Conservation (phyloP, 2,329 filamentous ascomycete species). For the Hypoxylon sp. region DNA sequence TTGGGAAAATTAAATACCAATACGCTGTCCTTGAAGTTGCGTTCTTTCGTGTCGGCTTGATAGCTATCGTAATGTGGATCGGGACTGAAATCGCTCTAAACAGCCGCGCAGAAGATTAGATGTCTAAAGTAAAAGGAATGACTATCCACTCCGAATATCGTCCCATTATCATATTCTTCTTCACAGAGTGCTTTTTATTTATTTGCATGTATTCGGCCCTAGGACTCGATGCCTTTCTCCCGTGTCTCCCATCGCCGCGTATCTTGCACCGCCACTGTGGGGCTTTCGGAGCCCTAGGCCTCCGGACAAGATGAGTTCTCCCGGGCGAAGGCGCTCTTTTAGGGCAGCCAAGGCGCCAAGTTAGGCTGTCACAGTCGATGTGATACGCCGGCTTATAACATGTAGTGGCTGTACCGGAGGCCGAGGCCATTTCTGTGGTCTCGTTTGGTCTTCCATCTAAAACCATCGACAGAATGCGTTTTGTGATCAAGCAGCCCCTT, state of each 20-base stretch:
- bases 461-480: not conserved
- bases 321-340: not conserved
- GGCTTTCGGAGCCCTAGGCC: slow-evolving; percentile 24
- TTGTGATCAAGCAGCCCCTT: not conserved
- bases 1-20: not conserved
- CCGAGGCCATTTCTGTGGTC: slow-evolving; percentile 12
- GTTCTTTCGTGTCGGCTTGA: not conserved
- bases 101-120: no score
- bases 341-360: not conserved
- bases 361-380: not conserved
- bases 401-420: slow-evolving; percentile 7
- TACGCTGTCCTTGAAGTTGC: not conserved
- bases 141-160: not conserved
- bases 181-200: not conserved
- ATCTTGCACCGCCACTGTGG: slow-evolving; percentile 19
- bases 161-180: not conserved
- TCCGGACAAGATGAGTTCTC: not conserved
- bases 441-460: not conserved
- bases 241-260: slow-evolving; percentile 2
- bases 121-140: not conserved
- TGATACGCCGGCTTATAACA: not conserved
- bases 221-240: not conserved
- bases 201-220: not conserved
- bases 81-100: not conserved
- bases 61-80: not conserved